Base-by-base conservation (phyloP, 208 protist genomes). In the Acanthamoeba sp. region DNA sequence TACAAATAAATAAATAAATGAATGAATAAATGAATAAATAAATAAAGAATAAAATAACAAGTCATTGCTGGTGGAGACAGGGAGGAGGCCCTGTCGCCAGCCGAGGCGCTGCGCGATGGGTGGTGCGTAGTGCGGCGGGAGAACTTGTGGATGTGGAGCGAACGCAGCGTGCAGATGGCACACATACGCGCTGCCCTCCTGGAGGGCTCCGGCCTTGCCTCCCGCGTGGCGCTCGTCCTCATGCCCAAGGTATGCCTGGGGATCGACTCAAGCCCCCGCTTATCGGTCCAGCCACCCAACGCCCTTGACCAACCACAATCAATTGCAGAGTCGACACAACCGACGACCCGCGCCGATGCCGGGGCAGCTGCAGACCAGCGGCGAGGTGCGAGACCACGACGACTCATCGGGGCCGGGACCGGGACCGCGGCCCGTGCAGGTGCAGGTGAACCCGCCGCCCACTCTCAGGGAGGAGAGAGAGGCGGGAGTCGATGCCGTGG, bases 91-190 rank as follows among this genome's bases (percentile, higher is more conserved):
- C 6, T 80, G 36, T 80, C 71, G 12, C 71, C 71, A 24, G 71
- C 71, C 32, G 36, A 80, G 34, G 71, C 71, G 71, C 71, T 80
- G 16, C 32, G 38, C 18, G 71, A 45, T 36, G 71, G 71, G 22
- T 80, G 71, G 71, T 80, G 71, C 71, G 71, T 80, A 36, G 71
- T 80, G 71, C 71, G 71, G 16, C 71, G 34, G 20, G 71, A 80
- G 71, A 80, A 80, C 34, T n/a, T 80, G 36, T 80, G 71, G 71
- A 42, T 80, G 71, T 80, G 71, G 71, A 80, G 71, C 71, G 71
- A 80, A 36, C 71, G 71, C 14, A 80, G 71, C 36, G 71, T 80
- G 71, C 71, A 48, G 71, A 80, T 80, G 71, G 71, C 71, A 38
- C 32, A 80, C 71, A 80, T 80, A 45, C 71, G 71, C 38, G 71